Percentiles rank a stretch among this genome's conserved stretches.
These are phyloP conservation scores for Heterobasidion parviporum DNA, from an alignment of 1,284 basidiomycete genomes.

Conservation along the genomic window DNA sequence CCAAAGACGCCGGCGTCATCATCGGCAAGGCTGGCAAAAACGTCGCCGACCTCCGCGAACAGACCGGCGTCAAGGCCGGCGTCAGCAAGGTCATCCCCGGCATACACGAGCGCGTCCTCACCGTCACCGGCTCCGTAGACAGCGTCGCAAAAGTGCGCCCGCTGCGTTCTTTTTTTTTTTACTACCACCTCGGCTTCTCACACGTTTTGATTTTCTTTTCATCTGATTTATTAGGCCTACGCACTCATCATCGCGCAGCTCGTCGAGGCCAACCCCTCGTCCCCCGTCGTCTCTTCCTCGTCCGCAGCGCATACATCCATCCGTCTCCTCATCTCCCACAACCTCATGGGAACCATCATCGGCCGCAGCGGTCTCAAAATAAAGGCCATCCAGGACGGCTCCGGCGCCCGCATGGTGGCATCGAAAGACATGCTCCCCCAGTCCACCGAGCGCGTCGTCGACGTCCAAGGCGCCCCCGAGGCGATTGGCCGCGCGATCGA, in stretches of 20 bases:
- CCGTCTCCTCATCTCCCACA: constrained; percentile 95
- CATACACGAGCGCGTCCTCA: constrained; percentile 95
- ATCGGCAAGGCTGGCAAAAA: constrained; percentile 96
- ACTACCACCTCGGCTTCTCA: constrained; percentile 1
- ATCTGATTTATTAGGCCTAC: constrained; percentile 62
- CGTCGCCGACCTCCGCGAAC: constrained; percentile 91
- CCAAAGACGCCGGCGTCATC: constrained; percentile 95
- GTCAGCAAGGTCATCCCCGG: constrained; percentile 97
- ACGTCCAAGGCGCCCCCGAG: constrained; percentile 90
- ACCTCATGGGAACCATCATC: constrained; percentile 99
- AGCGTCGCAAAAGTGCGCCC: constrained; percentile 76
- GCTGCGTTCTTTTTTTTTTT: constrained; percentile 1
- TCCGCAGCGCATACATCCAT: constrained; percentile 80
- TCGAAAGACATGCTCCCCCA: constrained; percentile 99
- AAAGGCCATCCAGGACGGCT: constrained; percentile 97
- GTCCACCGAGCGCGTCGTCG: constrained; percentile 96
- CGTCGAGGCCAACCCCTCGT: constrained; percentile 66
- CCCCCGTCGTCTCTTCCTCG: constrained; percentile 52
- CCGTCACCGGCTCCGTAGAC: constrained; percentile 86
- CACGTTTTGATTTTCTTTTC: constrained; percentile 5
- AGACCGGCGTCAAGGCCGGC: constrained; percentile 95
- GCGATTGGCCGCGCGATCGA: constrained; percentile 87
- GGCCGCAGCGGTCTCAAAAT: constrained; percentile 97
- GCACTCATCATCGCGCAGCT: constrained; percentile 92
- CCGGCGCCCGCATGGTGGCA: constrained; percentile 95